Evolutionary conservation across 441 rosid genomes (phyloP).

Genomic region (Pelargonium citronellum): DNA sequence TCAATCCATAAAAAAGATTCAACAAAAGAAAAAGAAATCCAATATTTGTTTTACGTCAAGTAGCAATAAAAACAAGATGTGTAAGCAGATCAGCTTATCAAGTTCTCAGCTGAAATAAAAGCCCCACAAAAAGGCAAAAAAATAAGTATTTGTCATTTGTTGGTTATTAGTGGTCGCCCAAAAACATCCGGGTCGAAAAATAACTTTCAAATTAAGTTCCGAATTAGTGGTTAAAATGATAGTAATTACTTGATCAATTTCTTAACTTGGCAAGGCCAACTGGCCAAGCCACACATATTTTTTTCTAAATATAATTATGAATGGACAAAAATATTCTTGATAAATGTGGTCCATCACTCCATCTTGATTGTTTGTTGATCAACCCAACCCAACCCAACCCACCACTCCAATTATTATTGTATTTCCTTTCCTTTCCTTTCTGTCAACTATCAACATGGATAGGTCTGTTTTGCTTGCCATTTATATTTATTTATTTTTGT

Average conservation of each 20-base stretch:
- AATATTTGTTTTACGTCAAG: too few species aligned
- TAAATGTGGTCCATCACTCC: not conserved
- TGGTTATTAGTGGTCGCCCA: not conserved
- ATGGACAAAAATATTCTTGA: not conserved
- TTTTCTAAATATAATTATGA: too few species aligned
- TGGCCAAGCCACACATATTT: too few species aligned
- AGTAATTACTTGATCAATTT: too few species aligned
- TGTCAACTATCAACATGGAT: not conserved
- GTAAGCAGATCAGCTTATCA: not conserved
- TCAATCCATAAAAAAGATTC: too few species aligned
- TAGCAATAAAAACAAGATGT: not conserved
- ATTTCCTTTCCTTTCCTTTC: not conserved
- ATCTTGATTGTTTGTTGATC: not conserved
- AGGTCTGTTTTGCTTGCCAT: not conserved
- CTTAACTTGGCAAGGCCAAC: too few species aligned
- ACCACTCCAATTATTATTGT: not conserved
- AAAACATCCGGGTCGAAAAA: not conserved
- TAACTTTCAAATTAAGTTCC: constrained; percentile 1
- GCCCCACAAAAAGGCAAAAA: not conserved
- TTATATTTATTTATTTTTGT: not conserved
- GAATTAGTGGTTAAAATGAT: not conserved
- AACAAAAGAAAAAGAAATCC: too few species aligned
- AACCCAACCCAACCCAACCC: not conserved
- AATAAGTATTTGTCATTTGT: not conserved
- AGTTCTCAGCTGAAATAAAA: not conserved